These are phyloP conservation scores for Tylopilus sp. DNA, from an alignment of 1,284 basidiomycete genomes.

Conservation along the genomic window DNA sequence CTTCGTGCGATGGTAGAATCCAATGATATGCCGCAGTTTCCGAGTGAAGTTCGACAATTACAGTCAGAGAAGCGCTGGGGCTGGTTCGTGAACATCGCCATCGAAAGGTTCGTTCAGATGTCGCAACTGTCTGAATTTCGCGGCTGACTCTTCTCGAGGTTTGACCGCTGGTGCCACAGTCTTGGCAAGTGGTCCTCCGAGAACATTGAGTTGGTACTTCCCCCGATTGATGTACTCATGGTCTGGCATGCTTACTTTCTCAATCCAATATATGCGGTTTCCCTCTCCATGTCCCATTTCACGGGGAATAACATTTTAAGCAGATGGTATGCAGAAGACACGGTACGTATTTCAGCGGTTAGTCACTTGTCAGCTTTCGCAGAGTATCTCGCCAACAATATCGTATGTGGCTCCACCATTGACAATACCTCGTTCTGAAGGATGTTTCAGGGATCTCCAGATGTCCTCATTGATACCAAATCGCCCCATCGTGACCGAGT, in stretches of 20 bases:
- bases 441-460: slow-evolving; percentile 14
- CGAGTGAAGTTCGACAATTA: slow-evolving; percentile 14
- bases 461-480: slow-evolving; percentile 15
- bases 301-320: background rate
- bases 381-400: slow-evolving; percentile 9
- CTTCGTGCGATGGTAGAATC: slow-evolving; percentile 20
- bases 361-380: slow-evolving; percentile 12
- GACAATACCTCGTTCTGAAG: background rate
- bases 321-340: slow-evolving; percentile 37
- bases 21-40: slow-evolving; percentile 8
- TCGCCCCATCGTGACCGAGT: slow-evolving; percentile 12
- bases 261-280: slow-evolving; percentile 37
- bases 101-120: slow-evolving; percentile 24
- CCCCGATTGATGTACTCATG: slow-evolving; percentile 42
- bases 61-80: slow-evolving; percentile 26
- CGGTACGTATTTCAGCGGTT: slow-evolving; percentile 8
- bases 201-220: background rate
- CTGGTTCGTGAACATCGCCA: slow-evolving; percentile 32
- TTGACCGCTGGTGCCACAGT: slow-evolving; percentile 21
- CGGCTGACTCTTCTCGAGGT: slow-evolving; percentile 3
- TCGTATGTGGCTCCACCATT: background rate
- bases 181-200: background rate
- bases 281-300: background rate
- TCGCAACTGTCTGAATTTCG: background rate
- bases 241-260: slow-evolving; percentile 49